Percentiles rank a stretch among this genome's conserved stretches.
These are phyloP conservation scores for Penicillium sp. DNA, from an alignment of 2,329 filamentous ascomycete species.

Conservation along the genomic window DNA sequence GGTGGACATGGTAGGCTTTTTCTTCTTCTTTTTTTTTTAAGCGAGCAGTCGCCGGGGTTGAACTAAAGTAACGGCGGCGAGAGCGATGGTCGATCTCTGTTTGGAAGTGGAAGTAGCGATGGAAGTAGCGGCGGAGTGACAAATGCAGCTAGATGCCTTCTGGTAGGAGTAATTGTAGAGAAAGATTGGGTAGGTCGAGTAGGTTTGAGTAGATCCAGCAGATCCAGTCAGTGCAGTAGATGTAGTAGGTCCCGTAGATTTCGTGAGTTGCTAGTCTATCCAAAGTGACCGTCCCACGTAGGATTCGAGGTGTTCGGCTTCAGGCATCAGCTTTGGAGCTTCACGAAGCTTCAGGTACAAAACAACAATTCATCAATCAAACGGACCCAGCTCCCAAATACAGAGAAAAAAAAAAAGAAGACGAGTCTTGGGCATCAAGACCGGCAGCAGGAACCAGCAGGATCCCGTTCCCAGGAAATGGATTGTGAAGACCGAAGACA, in stretches of 20 bases:
- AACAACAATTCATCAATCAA: neutral
- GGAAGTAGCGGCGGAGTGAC: neutral
- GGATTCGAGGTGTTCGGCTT: neutral
- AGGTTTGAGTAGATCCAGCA: neutral
- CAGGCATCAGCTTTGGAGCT: neutral
- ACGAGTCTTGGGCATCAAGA: slow-evolving; percentile 24
- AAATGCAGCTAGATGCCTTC: slow-evolving; percentile 4
- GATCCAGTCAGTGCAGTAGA: neutral
- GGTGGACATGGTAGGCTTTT: slow-evolving; percentile 23
- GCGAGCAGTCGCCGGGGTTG: slow-evolving; percentile 6
- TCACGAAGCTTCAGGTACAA: neutral
- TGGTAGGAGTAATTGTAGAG: neutral
- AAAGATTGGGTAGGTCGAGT: neutral
- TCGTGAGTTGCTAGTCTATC: neutral
- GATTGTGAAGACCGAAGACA: slow-evolving; percentile 2
- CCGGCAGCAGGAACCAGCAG: slow-evolving; percentile 4
- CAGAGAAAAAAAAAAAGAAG: neutral
- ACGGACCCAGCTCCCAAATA: slow-evolving; percentile 8
- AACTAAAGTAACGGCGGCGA: neutral
- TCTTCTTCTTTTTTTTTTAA: neutral
- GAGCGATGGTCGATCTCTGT: neutral
- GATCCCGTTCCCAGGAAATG: slow-evolving; percentile 4
- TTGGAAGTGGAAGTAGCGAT: slow-evolving; percentile 6
- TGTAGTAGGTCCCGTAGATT: neutral
- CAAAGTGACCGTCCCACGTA: neutral